Conservation (phyloP, 2,329 filamentous ascomycete species). For the Lachnellula hyalina region DNA sequence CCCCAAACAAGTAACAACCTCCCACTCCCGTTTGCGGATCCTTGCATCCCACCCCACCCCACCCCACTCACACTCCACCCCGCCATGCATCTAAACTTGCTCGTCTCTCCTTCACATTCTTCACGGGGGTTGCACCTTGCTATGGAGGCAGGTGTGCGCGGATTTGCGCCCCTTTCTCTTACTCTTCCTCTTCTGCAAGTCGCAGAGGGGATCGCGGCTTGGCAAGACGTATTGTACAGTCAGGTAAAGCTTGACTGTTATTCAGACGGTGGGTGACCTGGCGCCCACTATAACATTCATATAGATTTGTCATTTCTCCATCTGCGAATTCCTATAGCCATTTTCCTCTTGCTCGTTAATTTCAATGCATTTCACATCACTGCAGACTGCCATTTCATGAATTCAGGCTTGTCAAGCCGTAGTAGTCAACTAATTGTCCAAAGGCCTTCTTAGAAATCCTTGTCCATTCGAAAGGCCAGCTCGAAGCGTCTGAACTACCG, state of each 20-base stretch:
- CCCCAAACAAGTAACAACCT: not conserved
- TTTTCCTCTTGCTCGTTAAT: not conserved
- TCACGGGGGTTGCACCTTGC: not conserved
- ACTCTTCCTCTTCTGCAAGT: not conserved
- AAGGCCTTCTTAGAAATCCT: no score
- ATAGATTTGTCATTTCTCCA: not conserved
- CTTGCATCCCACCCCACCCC: not conserved
- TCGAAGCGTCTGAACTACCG: no score
- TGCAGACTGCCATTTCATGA: not conserved
- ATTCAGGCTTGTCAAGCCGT: not conserved
- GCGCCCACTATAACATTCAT: not conserved
- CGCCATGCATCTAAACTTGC: not conserved
- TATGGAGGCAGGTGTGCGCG: not conserved
- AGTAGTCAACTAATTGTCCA: not conserved
- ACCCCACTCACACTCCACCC: not conserved
- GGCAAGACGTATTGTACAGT: not conserved
- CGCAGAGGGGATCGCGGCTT: not conserved
- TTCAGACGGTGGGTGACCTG: not conserved
- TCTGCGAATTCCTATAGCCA: not conserved
- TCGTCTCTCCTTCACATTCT: not conserved
- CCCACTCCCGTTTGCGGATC: not conserved
- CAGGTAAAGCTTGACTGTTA: slow-evolving; percentile 1
- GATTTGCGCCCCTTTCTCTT: slow-evolving; percentile 11
- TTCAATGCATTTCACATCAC: not conserved
- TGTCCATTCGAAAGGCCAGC: no score